Percentiles rank a stretch among this genome's conserved stretches.
Conservation (phyloP, 352 stramenopile genomes). For the Pythium aristosporum region DNA sequence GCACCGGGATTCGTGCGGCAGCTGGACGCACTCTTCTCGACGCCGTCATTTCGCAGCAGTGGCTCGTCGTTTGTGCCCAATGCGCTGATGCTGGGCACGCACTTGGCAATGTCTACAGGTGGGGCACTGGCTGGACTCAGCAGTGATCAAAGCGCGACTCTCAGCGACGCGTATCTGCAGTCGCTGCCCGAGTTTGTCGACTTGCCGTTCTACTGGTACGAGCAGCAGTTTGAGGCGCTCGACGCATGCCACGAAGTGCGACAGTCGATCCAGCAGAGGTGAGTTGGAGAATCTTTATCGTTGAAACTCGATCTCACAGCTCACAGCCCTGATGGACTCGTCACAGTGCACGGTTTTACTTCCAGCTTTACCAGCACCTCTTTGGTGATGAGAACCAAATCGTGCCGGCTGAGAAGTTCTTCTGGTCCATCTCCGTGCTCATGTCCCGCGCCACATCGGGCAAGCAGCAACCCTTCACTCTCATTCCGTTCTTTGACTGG, state of each 20-base stretch:
- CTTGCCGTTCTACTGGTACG: constrained; percentile 72
- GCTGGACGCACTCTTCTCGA: constrained; percentile 46
- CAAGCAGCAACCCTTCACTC: constrained; percentile 68
- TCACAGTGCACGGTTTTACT: constrained; percentile 58
- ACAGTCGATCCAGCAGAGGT: constrained; percentile 68
- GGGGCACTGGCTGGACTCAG: constrained; percentile 10
- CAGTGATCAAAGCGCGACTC: constrained; percentile 19
- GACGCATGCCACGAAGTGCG: constrained; percentile 57
- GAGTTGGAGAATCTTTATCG: constrained; percentile 3
- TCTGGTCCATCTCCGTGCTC: constrained; percentile 79
- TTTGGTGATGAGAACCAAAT: constrained; percentile 58
- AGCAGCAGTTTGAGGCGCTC: constrained; percentile 55
- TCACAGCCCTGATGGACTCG: background rate
- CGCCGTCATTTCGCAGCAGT: constrained; percentile 29
- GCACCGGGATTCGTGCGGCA: constrained; percentile 64
- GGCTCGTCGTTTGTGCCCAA: constrained; percentile 55
- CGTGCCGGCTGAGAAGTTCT: constrained; percentile 61
- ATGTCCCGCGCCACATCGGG: constrained; percentile 81
- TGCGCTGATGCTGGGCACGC: constrained; percentile 59
- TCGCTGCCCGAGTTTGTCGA: constrained; percentile 57
- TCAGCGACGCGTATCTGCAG: constrained; percentile 63
- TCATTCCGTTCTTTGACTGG: constrained; percentile 87
- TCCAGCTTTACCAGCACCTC: constrained; percentile 66
- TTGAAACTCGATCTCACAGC: background rate
- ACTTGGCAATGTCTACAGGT: constrained; percentile 55